Evolutionary conservation across 2,329 filamentous ascomycete genomes (phyloP), one percentile per base, ranked within the genome.

Genomic region (Pseudogymnoascus sp.): DNA sequence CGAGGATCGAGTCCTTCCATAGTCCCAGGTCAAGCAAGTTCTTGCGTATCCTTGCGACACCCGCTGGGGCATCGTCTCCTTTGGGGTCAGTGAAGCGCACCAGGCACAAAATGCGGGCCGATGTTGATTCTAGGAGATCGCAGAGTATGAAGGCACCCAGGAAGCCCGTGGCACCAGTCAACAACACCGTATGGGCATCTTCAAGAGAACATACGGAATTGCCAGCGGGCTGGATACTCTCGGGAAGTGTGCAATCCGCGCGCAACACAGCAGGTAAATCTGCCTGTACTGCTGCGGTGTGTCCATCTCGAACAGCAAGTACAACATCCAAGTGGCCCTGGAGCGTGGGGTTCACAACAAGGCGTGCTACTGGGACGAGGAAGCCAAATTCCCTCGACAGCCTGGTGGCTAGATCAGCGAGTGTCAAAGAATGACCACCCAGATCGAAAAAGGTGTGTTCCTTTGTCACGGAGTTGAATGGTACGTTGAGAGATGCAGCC

Each of bases 361-460:
- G 82, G 45, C 87, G 86, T 60, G 82, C 83, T 16, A 93, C 80
- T 2, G 89, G 87, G 1, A 93, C 83, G 0, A 86, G 83, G 71
- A 93, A 89, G 4, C 88, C 89, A 69, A 91, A 91, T 0, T 81
- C 82, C 63, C 84, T 84, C 0, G 88, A 86, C 12, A 93, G 73
- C 35, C 85, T 84, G 25, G 85, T 86, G n/a, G 89, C 85, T 25
- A 93, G 80, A 64, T 91, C 88, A 0, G 90, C 90, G n/a, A 93
- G 82, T 1, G 86, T 85, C 61, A 93, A 76, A 0, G 89, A 92
- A 73, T 93, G 90, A 0, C 90, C 90, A 37, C 90, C 90, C 1
- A 93, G 78, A 64, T 93, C 90, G 71, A 93, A 93, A 74, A 93
- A 93, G 72, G 87, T 88, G 72, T 91, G 87, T 65, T 90, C 86